phyloP scores from a whole-genome alignment of 768 basidiomycete genomes.

The Russula griseocarnosa region DNA sequence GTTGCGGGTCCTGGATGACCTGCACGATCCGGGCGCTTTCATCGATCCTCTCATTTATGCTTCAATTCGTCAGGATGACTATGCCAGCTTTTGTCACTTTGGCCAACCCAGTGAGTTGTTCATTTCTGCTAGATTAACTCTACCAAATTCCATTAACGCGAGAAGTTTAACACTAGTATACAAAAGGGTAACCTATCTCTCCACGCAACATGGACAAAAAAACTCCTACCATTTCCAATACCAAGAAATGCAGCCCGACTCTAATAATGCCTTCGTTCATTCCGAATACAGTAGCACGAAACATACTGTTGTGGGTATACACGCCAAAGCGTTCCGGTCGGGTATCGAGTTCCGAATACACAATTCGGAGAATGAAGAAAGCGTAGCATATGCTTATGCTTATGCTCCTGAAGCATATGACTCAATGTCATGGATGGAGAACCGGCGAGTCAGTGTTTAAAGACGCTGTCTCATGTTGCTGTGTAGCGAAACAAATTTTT shows the following conservation, averaged over 20 bases:
- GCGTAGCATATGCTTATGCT: not conserved
- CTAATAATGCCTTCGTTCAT: not conserved
- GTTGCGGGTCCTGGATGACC: too few species aligned
- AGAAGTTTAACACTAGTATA: not conserved
- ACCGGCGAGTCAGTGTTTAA: not conserved
- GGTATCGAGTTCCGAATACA: too few species aligned
- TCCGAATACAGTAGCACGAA: not conserved
- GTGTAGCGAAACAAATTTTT: not conserved
- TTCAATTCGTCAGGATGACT: too few species aligned
- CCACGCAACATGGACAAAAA: not conserved
- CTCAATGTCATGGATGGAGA: too few species aligned
- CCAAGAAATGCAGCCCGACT: not conserved
- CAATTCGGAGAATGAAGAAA: not conserved
- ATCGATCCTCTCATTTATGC: too few species aligned
- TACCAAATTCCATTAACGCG: not conserved
- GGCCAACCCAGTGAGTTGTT: too few species aligned
- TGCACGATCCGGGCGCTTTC: too few species aligned
- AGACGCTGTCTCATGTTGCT: constrained; percentile 16
- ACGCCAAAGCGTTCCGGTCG: too few species aligned
- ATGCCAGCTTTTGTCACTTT: too few species aligned
- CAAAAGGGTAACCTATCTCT: not conserved
- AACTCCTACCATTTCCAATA: not conserved
- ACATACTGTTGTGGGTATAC: too few species aligned
- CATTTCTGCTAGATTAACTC: too few species aligned
- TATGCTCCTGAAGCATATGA: too few species aligned